phyloP scores from a whole-genome alignment of 805 yeast genomes.

The Blastobotrys peoriensis region DNA sequence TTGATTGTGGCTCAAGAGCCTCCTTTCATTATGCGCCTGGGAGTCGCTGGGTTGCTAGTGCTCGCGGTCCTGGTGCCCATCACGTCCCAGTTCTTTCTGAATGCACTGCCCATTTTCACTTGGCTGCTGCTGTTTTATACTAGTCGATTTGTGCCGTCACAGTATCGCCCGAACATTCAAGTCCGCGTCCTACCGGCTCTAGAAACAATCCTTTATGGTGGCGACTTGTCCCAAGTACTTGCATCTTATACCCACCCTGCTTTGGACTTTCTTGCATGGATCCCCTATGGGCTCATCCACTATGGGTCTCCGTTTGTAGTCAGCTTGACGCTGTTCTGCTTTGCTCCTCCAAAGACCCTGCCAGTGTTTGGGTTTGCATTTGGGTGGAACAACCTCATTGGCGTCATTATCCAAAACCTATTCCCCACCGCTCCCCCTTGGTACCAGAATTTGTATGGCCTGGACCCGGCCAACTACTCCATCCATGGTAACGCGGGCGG shows the following conservation, averaged over 20 bases:
- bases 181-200: constrained; percentile 86
- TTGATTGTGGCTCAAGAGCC: constrained; percentile 32
- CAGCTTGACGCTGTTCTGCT: constrained; percentile 69
- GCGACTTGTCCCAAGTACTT: constrained; percentile 74
- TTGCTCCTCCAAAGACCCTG: constrained; percentile 85
- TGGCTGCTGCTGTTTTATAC: constrained; percentile 83
- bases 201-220: constrained; percentile 89
- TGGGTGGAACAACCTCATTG: constrained; percentile 87
- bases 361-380: constrained; percentile 86
- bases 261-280: constrained; percentile 85
- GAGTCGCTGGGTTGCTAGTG: constrained; percentile 38
- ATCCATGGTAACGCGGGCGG: constrained; percentile 98
- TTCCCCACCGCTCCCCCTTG: constrained; percentile 98
- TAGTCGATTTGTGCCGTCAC: constrained; percentile 64
- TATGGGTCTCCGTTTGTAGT: constrained; percentile 87
- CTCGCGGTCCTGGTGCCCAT: constrained; percentile 58
- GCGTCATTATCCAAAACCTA: constrained; percentile 73
- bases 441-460: constrained; percentile 81
- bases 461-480: constrained; percentile 82
- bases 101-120: constrained; percentile 74
- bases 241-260: constrained; percentile 62
- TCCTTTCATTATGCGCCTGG: constrained; percentile 25
- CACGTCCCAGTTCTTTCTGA: constrained; percentile 76
- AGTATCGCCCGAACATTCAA: constrained; percentile 79
- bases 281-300: constrained; percentile 90